A percentile compares a stretch with the other conserved stretches of the same genome.
Evolutionary conservation across 2,329 filamentous ascomycete genomes (phyloP).

Genomic region (Fonsecaea pugnacius): DNA sequence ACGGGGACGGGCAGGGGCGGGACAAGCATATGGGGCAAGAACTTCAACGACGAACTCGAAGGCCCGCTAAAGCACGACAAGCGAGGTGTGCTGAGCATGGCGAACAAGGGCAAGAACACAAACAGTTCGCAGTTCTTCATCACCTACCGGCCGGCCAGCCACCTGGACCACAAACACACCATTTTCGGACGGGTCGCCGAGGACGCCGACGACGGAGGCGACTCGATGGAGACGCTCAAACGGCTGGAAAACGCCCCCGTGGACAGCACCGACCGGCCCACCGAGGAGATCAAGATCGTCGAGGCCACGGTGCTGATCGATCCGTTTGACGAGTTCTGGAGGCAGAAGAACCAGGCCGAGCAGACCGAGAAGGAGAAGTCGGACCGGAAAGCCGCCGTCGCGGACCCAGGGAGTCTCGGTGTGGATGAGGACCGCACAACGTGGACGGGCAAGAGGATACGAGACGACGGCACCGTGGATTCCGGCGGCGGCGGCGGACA

Average conservation of each 20-base stretch:
- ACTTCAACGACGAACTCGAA: slow-evolving; percentile 92
- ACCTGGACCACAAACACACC: slow-evolving; percentile 95
- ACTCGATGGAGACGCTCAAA: slow-evolving; percentile 64
- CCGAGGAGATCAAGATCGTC: slow-evolving; percentile 77
- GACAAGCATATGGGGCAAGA: slow-evolving; percentile 87
- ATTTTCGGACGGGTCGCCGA: slow-evolving; percentile 87
- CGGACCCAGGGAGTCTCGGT: slow-evolving; percentile 7
- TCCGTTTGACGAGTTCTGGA: slow-evolving; percentile 91
- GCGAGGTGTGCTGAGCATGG: slow-evolving; percentile 86
- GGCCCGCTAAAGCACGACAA: slow-evolving; percentile 82
- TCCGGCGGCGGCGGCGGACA: slow-evolving; percentile 53
- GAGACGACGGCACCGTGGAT: slow-evolving; percentile 65
- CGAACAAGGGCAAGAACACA: slow-evolving; percentile 97
- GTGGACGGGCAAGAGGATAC: slow-evolving; percentile 92
- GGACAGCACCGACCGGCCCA: slow-evolving; percentile 75
- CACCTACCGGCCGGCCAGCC: slow-evolving; percentile 79
- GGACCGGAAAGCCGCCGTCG: background rate
- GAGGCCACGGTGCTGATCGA: slow-evolving; percentile 87
- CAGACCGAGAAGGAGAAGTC: slow-evolving; percentile 50
- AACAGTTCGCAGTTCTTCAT: slow-evolving; percentile 97
- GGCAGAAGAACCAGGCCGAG: slow-evolving; percentile 70
- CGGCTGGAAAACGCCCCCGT: slow-evolving; percentile 77
- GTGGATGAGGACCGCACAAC: slow-evolving; percentile 71
- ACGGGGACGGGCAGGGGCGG: slow-evolving; percentile 92
- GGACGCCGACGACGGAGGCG: slow-evolving; percentile 48